Evolutionary conservation across 352 stramenopile genomes (phyloP).

Genomic region (Pythium pyrilobum): DNA sequence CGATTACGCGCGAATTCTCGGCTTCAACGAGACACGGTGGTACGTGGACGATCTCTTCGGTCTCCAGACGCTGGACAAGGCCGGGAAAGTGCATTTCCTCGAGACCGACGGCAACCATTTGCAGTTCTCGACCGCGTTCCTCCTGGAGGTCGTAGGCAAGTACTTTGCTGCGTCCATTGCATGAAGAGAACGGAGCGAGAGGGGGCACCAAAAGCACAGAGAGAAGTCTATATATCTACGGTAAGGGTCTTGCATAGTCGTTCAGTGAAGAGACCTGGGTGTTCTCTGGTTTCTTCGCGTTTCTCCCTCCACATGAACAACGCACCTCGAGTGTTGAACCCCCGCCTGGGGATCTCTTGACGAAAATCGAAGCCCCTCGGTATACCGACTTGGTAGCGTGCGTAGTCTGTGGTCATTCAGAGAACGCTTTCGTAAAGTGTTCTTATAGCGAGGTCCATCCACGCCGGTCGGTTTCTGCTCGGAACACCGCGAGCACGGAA

Average conservation of each 20-base stretch:
- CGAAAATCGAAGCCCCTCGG: slow-evolving; percentile 10
- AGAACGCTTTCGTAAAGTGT: no score
- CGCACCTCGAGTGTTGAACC: slow-evolving; percentile 16
- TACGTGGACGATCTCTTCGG: slow-evolving; percentile 92
- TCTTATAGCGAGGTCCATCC: neutral
- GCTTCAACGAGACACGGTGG: slow-evolving; percentile 91
- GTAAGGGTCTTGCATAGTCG: neutral
- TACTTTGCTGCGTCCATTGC: slow-evolving; percentile 49
- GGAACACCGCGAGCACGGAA: slow-evolving; percentile 2
- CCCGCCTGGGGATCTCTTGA: slow-evolving; percentile 7
- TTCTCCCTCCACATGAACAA: neutral
- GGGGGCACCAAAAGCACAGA: neutral
- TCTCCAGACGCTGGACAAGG: slow-evolving; percentile 77
- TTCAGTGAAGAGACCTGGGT: no score
- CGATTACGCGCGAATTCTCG: slow-evolving; percentile 60
- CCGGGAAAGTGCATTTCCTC: slow-evolving; percentile 88
- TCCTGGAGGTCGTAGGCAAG: slow-evolving; percentile 77
- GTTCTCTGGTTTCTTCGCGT: neutral
- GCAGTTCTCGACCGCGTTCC: slow-evolving; percentile 78
- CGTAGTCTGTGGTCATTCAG: no score
- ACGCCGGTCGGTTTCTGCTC: neutral
- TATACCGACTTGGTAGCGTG: slow-evolving; percentile 4
- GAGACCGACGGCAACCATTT: slow-evolving; percentile 90
- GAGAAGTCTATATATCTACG: neutral
- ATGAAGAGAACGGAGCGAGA: neutral